These are phyloP conservation scores for Neophaeococcomyces mojaviensis DNA, from an alignment of 2,329 filamentous ascomycete species.

Conservation along the genomic window DNA sequence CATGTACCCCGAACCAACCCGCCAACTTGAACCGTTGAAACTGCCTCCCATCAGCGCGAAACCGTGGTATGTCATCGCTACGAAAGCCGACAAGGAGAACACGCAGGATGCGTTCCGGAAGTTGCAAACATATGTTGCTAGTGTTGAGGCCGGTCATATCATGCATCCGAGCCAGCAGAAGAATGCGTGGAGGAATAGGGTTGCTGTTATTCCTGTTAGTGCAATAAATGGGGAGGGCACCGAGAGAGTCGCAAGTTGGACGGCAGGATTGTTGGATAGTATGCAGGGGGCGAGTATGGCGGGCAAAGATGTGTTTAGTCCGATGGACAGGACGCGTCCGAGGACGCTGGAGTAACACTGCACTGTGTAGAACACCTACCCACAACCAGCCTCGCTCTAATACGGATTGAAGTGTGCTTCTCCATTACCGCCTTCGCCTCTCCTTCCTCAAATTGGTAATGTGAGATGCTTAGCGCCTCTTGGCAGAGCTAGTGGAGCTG, in stretches of 20 bases:
- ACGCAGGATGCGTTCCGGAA: conserved; percentile 70
- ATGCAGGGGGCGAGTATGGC: conserved; percentile 11
- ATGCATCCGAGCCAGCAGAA: conserved; percentile 68
- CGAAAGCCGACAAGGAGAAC: conserved; percentile 72
- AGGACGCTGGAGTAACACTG: not conserved
- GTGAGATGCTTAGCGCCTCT: too few species aligned
- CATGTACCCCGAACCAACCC: conserved; percentile 12
- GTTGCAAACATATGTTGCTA: conserved; percentile 63
- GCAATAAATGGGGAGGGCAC: conserved; percentile 83
- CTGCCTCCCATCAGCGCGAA: conserved; percentile 78
- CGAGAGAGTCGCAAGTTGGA: conserved; percentile 42
- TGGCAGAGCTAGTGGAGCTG: too few species aligned
- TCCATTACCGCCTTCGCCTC: too few species aligned
- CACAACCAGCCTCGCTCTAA: too few species aligned
- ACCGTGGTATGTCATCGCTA: conserved; percentile 93
- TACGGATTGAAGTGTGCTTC: too few species aligned
- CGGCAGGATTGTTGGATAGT: conserved; percentile 35
- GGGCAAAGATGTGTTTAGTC: not conserved
- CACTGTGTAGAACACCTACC: too few species aligned
- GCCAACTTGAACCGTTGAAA: conserved; percentile 38
- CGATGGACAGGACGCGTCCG: too few species aligned
- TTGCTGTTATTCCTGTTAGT: conserved; percentile 72
- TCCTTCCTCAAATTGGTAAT: too few species aligned
- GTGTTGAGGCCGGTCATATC: conserved; percentile 54
- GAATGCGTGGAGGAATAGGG: conserved; percentile 52